Base-by-base conservation (phyloP, 2,329 filamentous ascomycete species). In the Fusarium agapanthi region DNA sequence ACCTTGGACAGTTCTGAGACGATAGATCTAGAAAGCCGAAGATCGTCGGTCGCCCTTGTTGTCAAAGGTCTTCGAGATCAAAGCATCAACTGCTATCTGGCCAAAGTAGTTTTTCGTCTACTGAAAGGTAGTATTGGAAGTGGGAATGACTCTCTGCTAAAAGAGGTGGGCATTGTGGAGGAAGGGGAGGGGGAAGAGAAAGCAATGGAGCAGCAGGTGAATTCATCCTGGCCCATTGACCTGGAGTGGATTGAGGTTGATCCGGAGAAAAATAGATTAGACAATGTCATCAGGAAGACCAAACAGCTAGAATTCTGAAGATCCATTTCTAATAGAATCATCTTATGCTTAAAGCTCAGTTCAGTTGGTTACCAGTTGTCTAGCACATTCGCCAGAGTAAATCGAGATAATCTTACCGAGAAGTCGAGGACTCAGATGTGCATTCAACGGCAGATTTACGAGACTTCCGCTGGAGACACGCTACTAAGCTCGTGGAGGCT, bases 1-100 rank as follows among this genome's bases (percentile, higher is more conserved):
- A 6, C 9, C 1, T 30, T 58, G 13, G 15, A 26, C 1, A 26
- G 0, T 6, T 3, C 13, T 18, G 24, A 18, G 20, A 11, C 9
- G 12, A 16, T 0, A 30, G 24, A 22, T 6, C 9, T 61, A 0
- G 58, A 61, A 11, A 37, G 38, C 13, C 3, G 16, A 5, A 14
- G 26, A 4, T 61, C 50, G 3, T 20, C 30, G 0, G 10, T 61
- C 0, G 38, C 20, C 1, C 58, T 61, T 4, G 24, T 28, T 14
- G 30, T 6, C 2, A 57, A 44, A 15, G 51, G 51, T 2, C 22
- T 61, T 0, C 1, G 11, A 12, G 58, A 61, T 2, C 58, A 61
- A 13, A 44, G 58, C 5, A 8, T n/a, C 0, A 58, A 32, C 1
- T 58, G 24, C 5, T 61, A 58, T 44, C 1, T 61, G 6, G 50